Percentiles rank a stretch among this genome's conserved stretches.
These are phyloP conservation scores for Penicillium paxilli DNA, from an alignment of 495 filamentous ascomycete genomes.

Conservation along the genomic window DNA sequence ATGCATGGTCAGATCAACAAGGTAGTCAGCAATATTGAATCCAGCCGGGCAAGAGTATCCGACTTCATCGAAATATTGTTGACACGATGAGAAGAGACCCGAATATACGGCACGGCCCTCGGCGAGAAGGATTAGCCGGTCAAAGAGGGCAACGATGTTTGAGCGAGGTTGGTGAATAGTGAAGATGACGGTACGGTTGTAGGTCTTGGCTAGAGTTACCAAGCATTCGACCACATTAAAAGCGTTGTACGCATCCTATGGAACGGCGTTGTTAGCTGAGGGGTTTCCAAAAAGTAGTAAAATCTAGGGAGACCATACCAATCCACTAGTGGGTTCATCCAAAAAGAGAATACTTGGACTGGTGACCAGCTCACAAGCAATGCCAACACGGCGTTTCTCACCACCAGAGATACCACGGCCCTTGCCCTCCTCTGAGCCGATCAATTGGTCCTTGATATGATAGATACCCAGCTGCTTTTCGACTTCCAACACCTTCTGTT, in stretches of 20 bases:
- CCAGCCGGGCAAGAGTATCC: constrained; percentile 92
- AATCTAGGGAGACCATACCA: constrained; percentile 39
- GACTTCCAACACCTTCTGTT: constrained; percentile 86
- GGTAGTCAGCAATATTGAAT: constrained; percentile 98
- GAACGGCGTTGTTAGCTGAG: neutral
- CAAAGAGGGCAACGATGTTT: constrained; percentile 99
- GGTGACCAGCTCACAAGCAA: constrained; percentile 96
- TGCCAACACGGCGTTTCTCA: constrained; percentile 93
- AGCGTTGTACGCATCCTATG: constrained; percentile 83
- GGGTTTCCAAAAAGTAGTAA: neutral
- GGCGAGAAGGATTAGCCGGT: constrained; percentile 86
- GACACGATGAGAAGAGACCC: constrained; percentile 84
- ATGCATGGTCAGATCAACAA: constrained; percentile 98
- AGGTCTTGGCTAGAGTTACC: constrained; percentile 90
- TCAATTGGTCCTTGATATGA: constrained; percentile 87
- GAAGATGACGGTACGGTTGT: constrained; percentile 95
- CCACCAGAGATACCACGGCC: constrained; percentile 95
- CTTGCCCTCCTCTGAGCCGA: constrained; percentile 96
- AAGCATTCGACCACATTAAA: constrained; percentile 97
- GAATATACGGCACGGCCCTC: constrained; percentile 91
- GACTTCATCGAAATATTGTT: constrained; percentile 86
- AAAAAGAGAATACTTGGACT: constrained; percentile 97
- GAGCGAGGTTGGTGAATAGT: constrained; percentile 99
- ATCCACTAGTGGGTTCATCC: constrained; percentile 93
- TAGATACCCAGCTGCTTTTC: constrained; percentile 93